phyloP scores from a whole-genome alignment of 140 eudicot genomes.

The Ambrosia hybrid region DNA sequence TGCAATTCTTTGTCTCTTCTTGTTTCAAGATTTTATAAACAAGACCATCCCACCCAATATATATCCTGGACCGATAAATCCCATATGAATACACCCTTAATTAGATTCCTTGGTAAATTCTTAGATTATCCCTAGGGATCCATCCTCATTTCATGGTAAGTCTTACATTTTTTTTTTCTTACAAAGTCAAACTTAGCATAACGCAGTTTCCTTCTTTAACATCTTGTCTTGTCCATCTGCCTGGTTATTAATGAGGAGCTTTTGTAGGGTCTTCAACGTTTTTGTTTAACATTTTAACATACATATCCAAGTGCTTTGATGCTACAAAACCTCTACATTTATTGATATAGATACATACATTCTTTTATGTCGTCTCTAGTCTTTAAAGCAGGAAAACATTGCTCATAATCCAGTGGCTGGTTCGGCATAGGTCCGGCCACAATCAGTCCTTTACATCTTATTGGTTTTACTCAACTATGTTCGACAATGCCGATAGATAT shows the following conservation, averaged over 20 bases:
- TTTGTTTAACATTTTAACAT: background rate
- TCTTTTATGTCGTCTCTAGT: slow-evolving; percentile 8
- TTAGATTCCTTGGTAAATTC: slow-evolving; percentile 16
- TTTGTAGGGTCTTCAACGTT: background rate
- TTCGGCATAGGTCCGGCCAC: too few relatives aligned
- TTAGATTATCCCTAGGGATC: background rate
- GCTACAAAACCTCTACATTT: slow-evolving; percentile 19
- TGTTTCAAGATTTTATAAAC: slow-evolving; percentile 12
- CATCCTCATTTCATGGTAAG: slow-evolving; percentile 28
- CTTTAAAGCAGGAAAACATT: slow-evolving; percentile 9
- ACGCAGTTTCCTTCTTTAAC: slow-evolving; percentile 15
- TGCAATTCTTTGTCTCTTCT: slow-evolving; percentile 32
- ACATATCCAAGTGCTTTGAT: slow-evolving; percentile 2
- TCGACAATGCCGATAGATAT: too few relatives aligned
- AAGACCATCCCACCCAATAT: slow-evolving; percentile 9
- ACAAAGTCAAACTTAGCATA: slow-evolving; percentile 18
- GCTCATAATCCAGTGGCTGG: slow-evolving; percentile 16
- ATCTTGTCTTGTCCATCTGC: slow-evolving; percentile 9
- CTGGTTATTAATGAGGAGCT: slow-evolving; percentile 20
- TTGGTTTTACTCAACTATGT: too few relatives aligned
- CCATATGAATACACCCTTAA: too few relatives aligned
- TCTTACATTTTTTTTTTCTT: background rate
- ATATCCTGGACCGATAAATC: background rate
- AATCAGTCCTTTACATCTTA: too few relatives aligned
- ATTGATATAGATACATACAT: background rate